Conservation (phyloP, 2,329 filamentous ascomycete species). For the Colletotrichum somersetense region DNA sequence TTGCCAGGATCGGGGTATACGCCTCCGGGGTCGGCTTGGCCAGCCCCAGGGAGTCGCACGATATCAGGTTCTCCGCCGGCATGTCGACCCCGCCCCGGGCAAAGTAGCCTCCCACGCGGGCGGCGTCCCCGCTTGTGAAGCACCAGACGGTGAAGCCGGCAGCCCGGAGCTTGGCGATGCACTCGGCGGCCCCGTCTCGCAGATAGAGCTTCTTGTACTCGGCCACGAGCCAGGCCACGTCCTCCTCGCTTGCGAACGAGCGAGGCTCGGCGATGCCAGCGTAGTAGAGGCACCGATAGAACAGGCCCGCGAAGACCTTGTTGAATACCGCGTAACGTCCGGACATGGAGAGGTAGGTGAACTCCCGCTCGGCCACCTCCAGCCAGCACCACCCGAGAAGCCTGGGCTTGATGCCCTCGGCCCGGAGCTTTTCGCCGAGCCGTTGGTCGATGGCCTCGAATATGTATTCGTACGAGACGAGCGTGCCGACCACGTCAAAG, state of each 20-base stretch:
- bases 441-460: conserved; percentile 55
- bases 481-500: conserved; percentile 66
- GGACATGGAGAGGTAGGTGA: conserved; percentile 61
- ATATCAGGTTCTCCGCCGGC: conserved; percentile 63
- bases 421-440: conserved; percentile 56
- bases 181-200: conserved; percentile 56
- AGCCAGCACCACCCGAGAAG: conserved; percentile 63
- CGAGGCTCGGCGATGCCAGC: conserved; percentile 59
- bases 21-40: conserved; percentile 64
- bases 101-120: conserved; percentile 66
- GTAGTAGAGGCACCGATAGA: conserved; percentile 62
- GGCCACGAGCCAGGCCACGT: conserved; percentile 55
- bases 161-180: conserved; percentile 56
- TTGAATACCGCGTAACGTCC: conserved; percentile 58
- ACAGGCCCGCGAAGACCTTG: conserved; percentile 57
- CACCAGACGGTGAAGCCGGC: conserved; percentile 66
- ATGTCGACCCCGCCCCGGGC: conserved; percentile 60
- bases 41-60: conserved; percentile 61
- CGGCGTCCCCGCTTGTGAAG: conserved; percentile 64
- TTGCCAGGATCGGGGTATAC: conserved; percentile 59
- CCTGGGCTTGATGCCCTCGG: conserved; percentile 55
- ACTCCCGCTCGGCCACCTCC: conserved; percentile 62
- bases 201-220: conserved; percentile 54
- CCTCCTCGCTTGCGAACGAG: conserved; percentile 56
- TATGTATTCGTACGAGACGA: conserved; percentile 60